These are phyloP conservation scores for Ganoderma lingzhi DNA, from an alignment of 1,284 basidiomycete genomes.

Conservation along the genomic window DNA sequence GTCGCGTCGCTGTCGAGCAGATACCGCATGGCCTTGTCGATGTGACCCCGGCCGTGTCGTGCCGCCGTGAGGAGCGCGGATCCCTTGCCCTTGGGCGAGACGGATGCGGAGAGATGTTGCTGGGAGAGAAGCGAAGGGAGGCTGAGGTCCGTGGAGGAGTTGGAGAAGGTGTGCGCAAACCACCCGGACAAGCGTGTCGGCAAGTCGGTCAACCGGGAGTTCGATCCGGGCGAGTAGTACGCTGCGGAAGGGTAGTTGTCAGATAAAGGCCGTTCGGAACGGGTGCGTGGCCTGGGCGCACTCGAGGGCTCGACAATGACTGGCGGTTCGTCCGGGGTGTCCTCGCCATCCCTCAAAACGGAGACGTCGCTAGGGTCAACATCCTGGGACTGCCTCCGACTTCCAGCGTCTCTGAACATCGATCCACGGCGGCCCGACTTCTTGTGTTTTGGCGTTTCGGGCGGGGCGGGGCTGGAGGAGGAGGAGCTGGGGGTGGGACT, in stretches of 20 bases:
- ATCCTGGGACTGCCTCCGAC: constrained; percentile 43
- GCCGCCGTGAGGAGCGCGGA: constrained; percentile 69
- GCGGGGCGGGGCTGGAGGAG: constrained; percentile 36
- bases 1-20: constrained; percentile 84
- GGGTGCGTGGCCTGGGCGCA: constrained; percentile 51
- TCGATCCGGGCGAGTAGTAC: constrained; percentile 45
- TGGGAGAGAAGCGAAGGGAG: constrained; percentile 67
- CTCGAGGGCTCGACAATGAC: constrained; percentile 59
- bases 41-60: constrained; percentile 75
- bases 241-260: constrained; percentile 52
- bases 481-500: constrained; percentile 52
- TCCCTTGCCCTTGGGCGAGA: constrained; percentile 55
- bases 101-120: constrained; percentile 38
- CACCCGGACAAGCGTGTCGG: constrained; percentile 77
- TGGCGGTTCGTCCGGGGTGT: constrained; percentile 47
- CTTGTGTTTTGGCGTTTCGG: constrained; percentile 37
- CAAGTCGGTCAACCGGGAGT: constrained; percentile 54
- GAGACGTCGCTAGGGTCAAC: constrained; percentile 38
- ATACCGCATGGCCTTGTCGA: constrained; percentile 84
- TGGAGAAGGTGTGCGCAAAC: constrained; percentile 78
- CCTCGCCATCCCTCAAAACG: constrained; percentile 36
- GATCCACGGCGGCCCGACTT: constrained; percentile 39
- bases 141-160: constrained; percentile 74
- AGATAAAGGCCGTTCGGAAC: constrained; percentile 57
- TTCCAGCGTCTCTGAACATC: constrained; percentile 38